Conservation (phyloP, 129 eudicot genomes). For the Apium graveolens region DNA sequence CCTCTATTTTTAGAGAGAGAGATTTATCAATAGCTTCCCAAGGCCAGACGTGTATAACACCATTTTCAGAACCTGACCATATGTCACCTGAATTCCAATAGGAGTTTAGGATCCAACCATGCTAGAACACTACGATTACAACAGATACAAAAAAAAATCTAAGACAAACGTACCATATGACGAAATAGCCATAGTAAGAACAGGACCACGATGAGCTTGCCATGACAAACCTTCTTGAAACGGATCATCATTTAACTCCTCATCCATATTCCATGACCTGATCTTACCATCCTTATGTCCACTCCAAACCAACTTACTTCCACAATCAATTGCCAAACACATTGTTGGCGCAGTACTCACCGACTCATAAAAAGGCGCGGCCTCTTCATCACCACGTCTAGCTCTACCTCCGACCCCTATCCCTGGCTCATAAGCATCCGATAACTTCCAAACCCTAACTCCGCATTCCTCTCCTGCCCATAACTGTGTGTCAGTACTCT, state of each 20-base stretch:
- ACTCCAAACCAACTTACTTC: slow-evolving; percentile 78
- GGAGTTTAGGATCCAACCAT: slow-evolving; percentile 4
- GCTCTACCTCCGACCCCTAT: slow-evolving; percentile 61
- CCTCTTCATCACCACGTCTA: slow-evolving; percentile 84
- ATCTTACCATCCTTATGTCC: slow-evolving; percentile 96
- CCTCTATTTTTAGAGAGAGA: slow-evolving; percentile 42
- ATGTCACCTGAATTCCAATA: slow-evolving; percentile 58
- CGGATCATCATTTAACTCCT: slow-evolving; percentile 12
- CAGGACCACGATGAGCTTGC: slow-evolving; percentile 30
- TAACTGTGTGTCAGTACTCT: slow-evolving; percentile 71
- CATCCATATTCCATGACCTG: slow-evolving; percentile 87
- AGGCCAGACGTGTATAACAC: slow-evolving; percentile 50
- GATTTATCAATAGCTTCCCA: slow-evolving; percentile 63
- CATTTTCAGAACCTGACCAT: slow-evolving; percentile 57
- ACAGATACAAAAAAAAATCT: not conserved
- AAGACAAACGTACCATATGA: slow-evolving; percentile 33
- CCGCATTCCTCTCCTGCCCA: slow-evolving; percentile 98
- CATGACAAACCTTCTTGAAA: slow-evolving; percentile 27
- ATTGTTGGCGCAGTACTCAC: slow-evolving; percentile 58
- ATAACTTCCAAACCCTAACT: slow-evolving; percentile 81
- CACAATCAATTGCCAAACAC: slow-evolving; percentile 69
- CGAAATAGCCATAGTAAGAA: slow-evolving; percentile 14
- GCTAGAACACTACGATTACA: not conserved
- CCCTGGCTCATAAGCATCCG: slow-evolving; percentile 65
- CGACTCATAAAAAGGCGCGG: slow-evolving; percentile 82